Percentiles rank a stretch among this genome's conserved stretches.
These are phyloP conservation scores for Aspergillus ruber DNA, from an alignment of 2,329 filamentous ascomycete genomes.

Conservation along the genomic window DNA sequence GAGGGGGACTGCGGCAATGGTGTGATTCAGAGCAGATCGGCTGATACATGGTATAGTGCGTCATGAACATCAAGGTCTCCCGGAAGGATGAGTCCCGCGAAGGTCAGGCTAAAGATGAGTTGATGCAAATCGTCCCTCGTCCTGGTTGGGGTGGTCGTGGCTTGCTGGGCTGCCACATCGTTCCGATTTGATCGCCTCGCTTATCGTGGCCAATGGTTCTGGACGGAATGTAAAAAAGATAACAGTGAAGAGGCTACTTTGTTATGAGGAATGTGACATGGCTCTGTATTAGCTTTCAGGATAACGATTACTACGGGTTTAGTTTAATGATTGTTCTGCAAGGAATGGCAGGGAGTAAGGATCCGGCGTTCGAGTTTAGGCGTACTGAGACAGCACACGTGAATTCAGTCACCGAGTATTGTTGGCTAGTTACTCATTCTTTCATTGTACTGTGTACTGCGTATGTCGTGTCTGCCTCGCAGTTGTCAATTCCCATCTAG, in stretches of 20 bases:
- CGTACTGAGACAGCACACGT: too few species aligned
- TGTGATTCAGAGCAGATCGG: neutral
- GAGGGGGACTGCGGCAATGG: too few species aligned
- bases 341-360: neutral
- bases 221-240: neutral
- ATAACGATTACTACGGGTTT: neutral
- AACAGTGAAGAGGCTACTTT: neutral
- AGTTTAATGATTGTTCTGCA: too few species aligned
- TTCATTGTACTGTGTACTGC: too few species aligned
- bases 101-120: conserved; percentile 49
- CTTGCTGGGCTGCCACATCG: conserved; percentile 80
- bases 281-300: conserved; percentile 1
- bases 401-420: too few species aligned
- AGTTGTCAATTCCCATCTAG: neutral
- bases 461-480: neutral
- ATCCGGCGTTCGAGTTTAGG: neutral
- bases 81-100: conserved; percentile 41
- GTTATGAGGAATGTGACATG: conserved; percentile 14
- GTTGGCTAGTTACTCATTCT: too few species aligned
- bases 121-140: conserved; percentile 67
- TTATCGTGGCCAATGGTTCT: neutral
- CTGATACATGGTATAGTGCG: conserved; percentile 45
- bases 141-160: conserved; percentile 87
- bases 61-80: conserved; percentile 62
- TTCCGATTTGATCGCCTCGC: conserved; percentile 58